phyloP scores from a whole-genome alignment of 1,139 yeast genomes.

The Waltiozyma sp. region DNA sequence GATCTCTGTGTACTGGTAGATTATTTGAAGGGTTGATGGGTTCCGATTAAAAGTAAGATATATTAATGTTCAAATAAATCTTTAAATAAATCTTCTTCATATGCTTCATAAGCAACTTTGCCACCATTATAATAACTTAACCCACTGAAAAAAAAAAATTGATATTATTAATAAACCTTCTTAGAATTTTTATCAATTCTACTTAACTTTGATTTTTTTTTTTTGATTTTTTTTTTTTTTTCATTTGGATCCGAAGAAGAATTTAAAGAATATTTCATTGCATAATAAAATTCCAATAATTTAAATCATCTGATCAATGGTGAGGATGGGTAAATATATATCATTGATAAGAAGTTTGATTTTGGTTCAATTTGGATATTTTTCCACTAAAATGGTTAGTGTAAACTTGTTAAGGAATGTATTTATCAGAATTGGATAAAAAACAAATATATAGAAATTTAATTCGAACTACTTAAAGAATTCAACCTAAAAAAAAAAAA shows the following conservation, averaged over 20 bases:
- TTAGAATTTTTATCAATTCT: constrained; percentile 12
- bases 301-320: constrained; percentile 21
- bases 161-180: constrained; percentile 29
- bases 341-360: constrained; percentile 48
- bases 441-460: too few species aligned
- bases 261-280: too few species aligned
- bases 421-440: too few species aligned
- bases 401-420: too few species aligned
- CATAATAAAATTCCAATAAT: constrained; percentile 41
- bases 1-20: neutral
- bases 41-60: neutral
- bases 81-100: constrained; percentile 41
- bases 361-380: constrained; percentile 28
- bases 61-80: constrained; percentile 36
- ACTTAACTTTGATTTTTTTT: constrained; percentile 6
- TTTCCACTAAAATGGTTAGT: constrained; percentile 29
- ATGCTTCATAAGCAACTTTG: constrained; percentile 34
- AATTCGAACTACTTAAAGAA: too few species aligned
- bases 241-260: constrained; percentile 40
- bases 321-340: constrained; percentile 32
- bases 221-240: constrained; percentile 34
- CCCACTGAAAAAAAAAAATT: constrained; percentile 54
- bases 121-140: constrained; percentile 54
- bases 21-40: neutral
- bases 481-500: neutral